Percentiles rank a stretch among this genome's conserved stretches.
These are phyloP conservation scores for Debaryomycetaceae sp. DNA, from an alignment of 1,139 yeast genomes.

Conservation along the genomic window DNA sequence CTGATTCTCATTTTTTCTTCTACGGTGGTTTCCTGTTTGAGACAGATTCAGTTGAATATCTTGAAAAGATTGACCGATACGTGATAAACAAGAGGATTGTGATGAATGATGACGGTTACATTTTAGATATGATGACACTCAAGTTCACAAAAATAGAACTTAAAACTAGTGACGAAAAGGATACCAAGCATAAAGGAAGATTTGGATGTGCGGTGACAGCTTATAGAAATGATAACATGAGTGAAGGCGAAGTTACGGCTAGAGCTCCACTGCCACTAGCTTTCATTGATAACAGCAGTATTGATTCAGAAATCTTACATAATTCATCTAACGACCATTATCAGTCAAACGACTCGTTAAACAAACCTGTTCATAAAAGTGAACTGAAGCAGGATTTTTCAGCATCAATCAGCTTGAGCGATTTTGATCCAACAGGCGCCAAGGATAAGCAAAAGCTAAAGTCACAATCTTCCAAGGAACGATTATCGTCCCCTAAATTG, in stretches of 20 bases:
- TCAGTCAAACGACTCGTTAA: neutral
- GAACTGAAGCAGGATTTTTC: neutral
- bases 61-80: constrained; percentile 31
- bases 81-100: constrained; percentile 29
- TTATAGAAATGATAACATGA: constrained; percentile 13
- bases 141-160: constrained; percentile 30
- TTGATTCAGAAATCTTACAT: neutral
- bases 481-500: neutral
- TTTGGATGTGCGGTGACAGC: constrained; percentile 22
- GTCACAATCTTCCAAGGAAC: neutral
- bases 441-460: neutral
- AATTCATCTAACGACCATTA: neutral
- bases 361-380: neutral
- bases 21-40: constrained; percentile 40
- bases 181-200: constrained; percentile 17
- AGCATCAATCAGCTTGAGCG: neutral
- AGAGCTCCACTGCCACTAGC: constrained; percentile 20
- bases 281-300: constrained; percentile 10
- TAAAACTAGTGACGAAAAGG: constrained; percentile 12
- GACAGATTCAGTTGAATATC: constrained; percentile 20
- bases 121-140: constrained; percentile 31
- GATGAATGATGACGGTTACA: constrained; percentile 35
- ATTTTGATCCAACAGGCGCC: neutral
- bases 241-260: constrained; percentile 6
- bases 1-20: constrained; percentile 36